Base-by-base conservation (phyloP, 2,329 filamentous ascomycete species). In the Pyricularia sp. region DNA sequence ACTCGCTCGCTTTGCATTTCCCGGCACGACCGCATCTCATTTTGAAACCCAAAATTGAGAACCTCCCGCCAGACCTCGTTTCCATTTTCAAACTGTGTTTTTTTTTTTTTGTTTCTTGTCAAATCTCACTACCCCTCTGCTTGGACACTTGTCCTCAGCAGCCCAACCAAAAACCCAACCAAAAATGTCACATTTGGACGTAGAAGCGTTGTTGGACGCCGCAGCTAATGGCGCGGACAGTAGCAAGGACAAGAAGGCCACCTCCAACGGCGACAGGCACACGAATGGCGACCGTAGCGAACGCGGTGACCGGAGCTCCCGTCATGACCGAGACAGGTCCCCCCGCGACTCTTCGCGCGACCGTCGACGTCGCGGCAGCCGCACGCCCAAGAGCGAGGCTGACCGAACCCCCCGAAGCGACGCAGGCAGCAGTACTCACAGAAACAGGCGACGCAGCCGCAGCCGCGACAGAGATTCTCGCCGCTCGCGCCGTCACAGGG, bases 201-300 rank as follows among this genome's bases (percentile, higher is more conserved):
- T 97, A 71, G 93, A 97, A 81, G 91, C 91, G 69, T 84, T 97
- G 69, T 86, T 97, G 70, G 92, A 96, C 22, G 55, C 57, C 77
- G 90, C 89, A 63, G 91, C 90, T 68, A 90, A 90, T 64, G 87
- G 86, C 55, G 66, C 65, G 49, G 65, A 61, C 74, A 80, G 82
- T 69, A 81, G 82, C 69, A 78, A 79, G 64, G 78, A 82, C 64
- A 79, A 80, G 71, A 78, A 77, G 70, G 70, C 75, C 68, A 74
- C 77, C 66, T 73, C 79, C 69, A 84, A 85, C 68, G 83, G 86
- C 68, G 78, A 81, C 10, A 22, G 86, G 71, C 81, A 83, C 65
- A 80, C 82, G 68, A 86, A 80, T 69, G 77, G 78, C 68, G 84
- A 84, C 65, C 73, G 72, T 68, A 78, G 77, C 70, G 81, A 85